Evolutionary conservation across 192 early-diverging fungal genomes (phyloP).

Genomic region (Backusella morwellensis): DNA sequence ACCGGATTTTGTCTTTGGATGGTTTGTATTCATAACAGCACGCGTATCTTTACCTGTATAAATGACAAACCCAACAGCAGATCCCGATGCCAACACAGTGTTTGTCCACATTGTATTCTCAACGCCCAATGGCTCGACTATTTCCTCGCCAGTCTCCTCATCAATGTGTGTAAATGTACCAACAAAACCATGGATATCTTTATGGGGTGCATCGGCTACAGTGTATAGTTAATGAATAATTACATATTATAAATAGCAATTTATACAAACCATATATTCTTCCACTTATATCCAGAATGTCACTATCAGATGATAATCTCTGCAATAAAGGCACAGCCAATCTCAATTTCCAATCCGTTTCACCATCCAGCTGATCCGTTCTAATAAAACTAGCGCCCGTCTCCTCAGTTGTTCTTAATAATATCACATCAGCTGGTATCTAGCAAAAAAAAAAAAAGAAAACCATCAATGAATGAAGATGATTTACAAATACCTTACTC

Average conservation of each 20-base stretch:
- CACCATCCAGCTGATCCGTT: constrained; percentile 96
- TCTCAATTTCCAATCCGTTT: constrained; percentile 96
- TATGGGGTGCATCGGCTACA: constrained; percentile 82
- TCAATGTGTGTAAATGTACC: constrained; percentile 63
- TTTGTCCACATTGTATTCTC: constrained; percentile 97
- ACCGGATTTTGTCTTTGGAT: constrained; percentile 91
- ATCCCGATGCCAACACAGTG: constrained; percentile 91
- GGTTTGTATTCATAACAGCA: constrained; percentile 95
- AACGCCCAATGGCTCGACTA: constrained; percentile 69
- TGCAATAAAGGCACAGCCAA: constrained; percentile 85
- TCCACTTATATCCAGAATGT: constrained; percentile 62
- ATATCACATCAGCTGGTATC: constrained; percentile 89
- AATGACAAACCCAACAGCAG: constrained; percentile 80
- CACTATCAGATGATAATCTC: constrained; percentile 58
- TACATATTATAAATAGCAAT: background rate
- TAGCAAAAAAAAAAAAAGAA: constrained; percentile 7
- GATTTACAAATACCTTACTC: background rate
- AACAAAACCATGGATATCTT: constrained; percentile 92
- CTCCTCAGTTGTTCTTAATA: constrained; percentile 81
- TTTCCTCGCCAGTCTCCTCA: constrained; percentile 24
- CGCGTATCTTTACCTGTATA: constrained; percentile 95
- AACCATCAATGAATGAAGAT: background rate
- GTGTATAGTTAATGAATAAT: background rate
- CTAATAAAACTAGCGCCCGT: constrained; percentile 94
- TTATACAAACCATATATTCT: constrained; percentile 64